Base-by-base conservation (phyloP, 2,329 filamentous ascomycete genomes). In the Zopfia rhizophila region DNA sequence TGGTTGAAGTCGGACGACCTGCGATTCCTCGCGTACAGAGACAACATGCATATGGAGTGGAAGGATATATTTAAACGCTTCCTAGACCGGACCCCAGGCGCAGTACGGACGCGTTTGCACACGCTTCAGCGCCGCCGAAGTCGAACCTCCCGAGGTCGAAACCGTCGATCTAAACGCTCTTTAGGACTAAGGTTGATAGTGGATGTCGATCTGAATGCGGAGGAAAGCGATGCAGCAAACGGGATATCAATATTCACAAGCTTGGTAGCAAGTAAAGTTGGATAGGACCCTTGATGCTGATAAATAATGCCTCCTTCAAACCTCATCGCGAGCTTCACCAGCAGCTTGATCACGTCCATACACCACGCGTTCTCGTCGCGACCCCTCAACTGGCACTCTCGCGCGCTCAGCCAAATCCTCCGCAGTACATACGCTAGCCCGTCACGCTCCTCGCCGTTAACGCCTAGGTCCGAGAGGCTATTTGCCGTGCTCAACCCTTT, bases 361-460 rank as follows among this genome's bases (percentile, higher is more conserved):
- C 39, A 45, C 51, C 44, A 54, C 12, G 48, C 48, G 23, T 48
- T 54, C 31, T 54, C 48, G 19, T 54, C 43, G n/a, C 43, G 43
- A 8, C 38, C 44, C 22, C 19, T 38, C 13, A 13, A n/a, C 23
- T 48, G 14, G 39, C 37, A 48, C 22, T 39, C n/a, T 5, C 40
- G 21, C 36, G 36, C 33, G 18, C 40, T 45, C 19, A 50, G 29
- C 35, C 28, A 45, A n/a, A 50, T 46, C 41, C 50, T 44, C 16
- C 33, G 38, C 38, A 51, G 38, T 33, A 53, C 21, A 38, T 49
- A 42, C 23, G 19, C 33, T 35, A 40, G 24, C 42, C 18, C 23
- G 31, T 41, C 38, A 43, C 37, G 33, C 33, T 38, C 48, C 25
- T 38, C 24, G 23, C 38, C 17, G 31, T 31, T 24, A 35, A 36